These are phyloP conservation scores for Melampsora americana DNA, from an alignment of 1,284 basidiomycete genomes.

Conservation along the genomic window DNA sequence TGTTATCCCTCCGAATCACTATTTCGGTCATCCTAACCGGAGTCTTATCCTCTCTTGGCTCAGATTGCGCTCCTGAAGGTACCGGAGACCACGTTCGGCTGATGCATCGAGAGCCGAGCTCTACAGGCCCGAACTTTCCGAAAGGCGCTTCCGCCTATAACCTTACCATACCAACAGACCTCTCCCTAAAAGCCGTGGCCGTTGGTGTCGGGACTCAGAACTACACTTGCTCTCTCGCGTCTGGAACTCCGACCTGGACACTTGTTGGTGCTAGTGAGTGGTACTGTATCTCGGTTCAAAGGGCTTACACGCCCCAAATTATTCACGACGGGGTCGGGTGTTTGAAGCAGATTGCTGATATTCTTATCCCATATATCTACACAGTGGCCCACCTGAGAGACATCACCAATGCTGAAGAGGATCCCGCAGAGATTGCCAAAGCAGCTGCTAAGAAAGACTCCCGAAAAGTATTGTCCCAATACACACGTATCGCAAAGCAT, in stretches of 20 bases:
- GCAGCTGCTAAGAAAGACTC: neutral
- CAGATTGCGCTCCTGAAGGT: no score
- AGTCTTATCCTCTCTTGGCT: no score
- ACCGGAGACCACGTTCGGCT: no score
- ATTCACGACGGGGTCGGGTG: neutral
- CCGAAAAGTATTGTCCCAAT: neutral
- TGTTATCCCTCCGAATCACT: no score
- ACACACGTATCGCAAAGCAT: neutral
- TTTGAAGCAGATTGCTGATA: neutral
- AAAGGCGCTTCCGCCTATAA: neutral
- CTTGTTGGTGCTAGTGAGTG: neutral
- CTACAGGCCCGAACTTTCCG: neutral
- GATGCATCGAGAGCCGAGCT: no score
- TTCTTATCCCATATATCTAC: neutral
- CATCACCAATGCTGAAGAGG: neutral
- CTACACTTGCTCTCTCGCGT: constrained; percentile 1
- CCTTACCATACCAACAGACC: neutral
- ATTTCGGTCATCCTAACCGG: no score
- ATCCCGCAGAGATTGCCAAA: neutral
- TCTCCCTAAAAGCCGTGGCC: neutral
- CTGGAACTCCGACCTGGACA: neutral
- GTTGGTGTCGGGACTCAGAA: constrained; percentile 2
- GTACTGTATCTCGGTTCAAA: no score
- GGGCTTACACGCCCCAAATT: neutral
- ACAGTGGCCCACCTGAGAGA: neutral